Evolutionary conservation across 1,139 yeast species (phyloP), one percentile per base, ranked within the genome.

Genomic region (Pichia inconspicua): DNA sequence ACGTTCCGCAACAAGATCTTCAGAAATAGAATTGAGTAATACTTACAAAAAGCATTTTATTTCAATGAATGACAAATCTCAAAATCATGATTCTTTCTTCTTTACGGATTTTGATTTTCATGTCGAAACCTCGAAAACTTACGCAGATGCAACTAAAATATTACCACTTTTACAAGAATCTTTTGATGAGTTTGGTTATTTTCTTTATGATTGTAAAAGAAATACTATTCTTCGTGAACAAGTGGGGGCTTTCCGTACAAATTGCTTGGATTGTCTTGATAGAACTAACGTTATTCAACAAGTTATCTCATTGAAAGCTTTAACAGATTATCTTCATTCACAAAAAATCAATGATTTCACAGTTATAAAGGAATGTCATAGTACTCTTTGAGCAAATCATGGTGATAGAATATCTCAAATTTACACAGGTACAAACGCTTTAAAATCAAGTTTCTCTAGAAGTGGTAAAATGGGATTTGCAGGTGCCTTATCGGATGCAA

Each of bases 391-490:
- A 98, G 99, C 98, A 0, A 97, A 94, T 65, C 90, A 92, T 64
- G 99, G 98, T 43, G 98, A 94, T 66, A 96, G 94, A 52, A 78
- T 94, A 10, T 89, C 97, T 1, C 97, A 89, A 64, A 92, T 92
- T 30, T 94, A 94, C 63, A 92, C 98, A 0, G 98, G 98, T 7
- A 94, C 98, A 0, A 90, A 92, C 63, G 98, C 98, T 0, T 71
- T 94, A 45, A 94, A 94, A 64, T 87, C 97, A 0, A 87, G 96
- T 5, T 92, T 84, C 62, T 85, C 97, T 2, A 75, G 98, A 61
- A 84, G 88, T 40, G 98, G 98, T 17, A 90, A 89, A 61, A 88
- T 89, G 96, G 88, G 90, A 48, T 69, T 94, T 52, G 97, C 97
- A 0, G 97, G 98, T 19, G 97, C 97, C 0, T 68, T 94, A 34